Percentiles rank a stretch among this genome's conserved stretches.
phyloP scores from a whole-genome alignment of 2,329 filamentous ascomycete species.

The Escovopsis sp. region DNA sequence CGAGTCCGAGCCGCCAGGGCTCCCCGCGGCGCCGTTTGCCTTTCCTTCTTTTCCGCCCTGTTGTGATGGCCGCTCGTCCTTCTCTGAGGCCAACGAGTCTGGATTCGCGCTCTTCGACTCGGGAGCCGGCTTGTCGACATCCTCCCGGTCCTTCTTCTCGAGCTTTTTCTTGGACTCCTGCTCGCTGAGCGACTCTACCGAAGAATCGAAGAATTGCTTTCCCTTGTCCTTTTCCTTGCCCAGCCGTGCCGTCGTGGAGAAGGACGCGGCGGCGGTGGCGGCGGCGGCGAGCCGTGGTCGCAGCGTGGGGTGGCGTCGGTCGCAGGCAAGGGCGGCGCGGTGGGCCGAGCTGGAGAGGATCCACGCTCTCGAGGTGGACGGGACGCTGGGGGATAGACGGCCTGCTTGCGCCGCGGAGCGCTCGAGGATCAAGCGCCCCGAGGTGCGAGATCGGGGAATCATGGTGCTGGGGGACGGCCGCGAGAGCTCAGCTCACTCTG shows the following conservation, averaged over 20 bases:
- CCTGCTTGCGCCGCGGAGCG: constrained; percentile 16
- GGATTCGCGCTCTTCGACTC: constrained; percentile 29
- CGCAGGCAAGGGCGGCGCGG: constrained; percentile 17
- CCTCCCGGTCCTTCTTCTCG: constrained; percentile 29
- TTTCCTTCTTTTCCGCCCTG: constrained; percentile 35
- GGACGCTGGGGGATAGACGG: constrained; percentile 10
- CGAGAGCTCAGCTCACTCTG: constrained; percentile 1
- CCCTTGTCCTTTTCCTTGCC: constrained; percentile 28
- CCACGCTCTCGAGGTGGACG: constrained; percentile 14
- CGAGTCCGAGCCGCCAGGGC: constrained; percentile 18
- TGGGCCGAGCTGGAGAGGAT: constrained; percentile 12
- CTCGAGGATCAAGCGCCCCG: constrained; percentile 24
- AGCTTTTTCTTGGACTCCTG: constrained; percentile 38
- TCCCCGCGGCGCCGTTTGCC: constrained; percentile 19
- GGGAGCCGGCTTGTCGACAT: constrained; percentile 23
- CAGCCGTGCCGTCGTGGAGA: constrained; percentile 22
- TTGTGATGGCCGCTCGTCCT: constrained; percentile 17
- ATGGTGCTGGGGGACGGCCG: constrained; percentile 12
- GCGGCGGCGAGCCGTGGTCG: constrained; percentile 11
- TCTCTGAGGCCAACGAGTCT: constrained; percentile 29
- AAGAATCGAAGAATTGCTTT: constrained; percentile 35
- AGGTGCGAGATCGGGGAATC: constrained; percentile 27
- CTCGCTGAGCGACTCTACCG: constrained; percentile 33
- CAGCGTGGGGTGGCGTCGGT: constrained; percentile 16
- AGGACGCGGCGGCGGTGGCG: constrained; percentile 13